Base-by-base conservation (phyloP, 2,329 filamentous ascomycete species). In the Xylaria sp. region DNA sequence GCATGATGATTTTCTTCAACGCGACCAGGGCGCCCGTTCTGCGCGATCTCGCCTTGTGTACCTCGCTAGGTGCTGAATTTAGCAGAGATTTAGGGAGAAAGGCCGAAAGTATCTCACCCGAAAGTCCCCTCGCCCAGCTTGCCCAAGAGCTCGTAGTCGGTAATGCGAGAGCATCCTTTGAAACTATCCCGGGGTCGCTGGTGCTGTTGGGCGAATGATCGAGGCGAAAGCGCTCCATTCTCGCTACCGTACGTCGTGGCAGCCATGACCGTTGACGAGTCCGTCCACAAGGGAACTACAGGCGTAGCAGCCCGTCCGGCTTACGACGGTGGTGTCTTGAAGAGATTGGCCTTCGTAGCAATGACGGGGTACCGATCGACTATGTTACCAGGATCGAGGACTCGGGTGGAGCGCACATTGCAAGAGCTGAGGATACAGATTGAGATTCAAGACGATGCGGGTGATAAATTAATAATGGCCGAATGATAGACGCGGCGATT, bases 1-100 rank as follows among this genome's bases (percentile, higher is more conserved):
- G 95, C 91, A 98, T 97, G 68, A 99, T 87, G 68, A 99, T 99
- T 84, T 98, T 98, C 81, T 99, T 99, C 72, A 99, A 78, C 3
- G 95, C 95, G 63, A 97, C 90, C 46, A 94, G 77, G 23, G 86
- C 83, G 55, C 91, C 90, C 1, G 87, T 91, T 71, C 85, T 90
- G 71, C 87, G 89, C 27, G 90, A 92, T 64, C 86, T 86, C 63
- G 93, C 95, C 73, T 94, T 95, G 77, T 97, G 92, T 38, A 98
- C 95, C 79, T 98, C 93, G 68, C 89, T 90, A 65, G 17, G 47
- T 10, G 19, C 17, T 29, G 55, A 33, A 35, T 41, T 67, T 55
- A 69, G 63, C 37, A 56, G 70, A 61, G 40, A 15, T 27, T 17
- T 71, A 74, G 7, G 21, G 15, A 46, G 57, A 13, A 15, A 40